A percentile compares a stretch with the other conserved stretches of the same genome.
These are phyloP conservation scores for Hyphopichia pseudoburtonii DNA, from an alignment of 1,139 yeast species.

Conservation along the genomic window DNA sequence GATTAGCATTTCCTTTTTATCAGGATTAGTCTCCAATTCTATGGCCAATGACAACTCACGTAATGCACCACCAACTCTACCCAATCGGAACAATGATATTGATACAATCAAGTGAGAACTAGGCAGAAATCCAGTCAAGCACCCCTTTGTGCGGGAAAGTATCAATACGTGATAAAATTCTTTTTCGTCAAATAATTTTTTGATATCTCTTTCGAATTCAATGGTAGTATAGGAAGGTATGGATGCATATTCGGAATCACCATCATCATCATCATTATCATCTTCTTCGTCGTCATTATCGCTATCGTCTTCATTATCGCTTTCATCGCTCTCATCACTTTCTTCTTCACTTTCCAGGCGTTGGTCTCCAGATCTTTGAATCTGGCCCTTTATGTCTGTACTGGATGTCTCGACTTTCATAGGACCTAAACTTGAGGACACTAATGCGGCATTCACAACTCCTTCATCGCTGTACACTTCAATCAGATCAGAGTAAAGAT, in stretches of 20 bases:
- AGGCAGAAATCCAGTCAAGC: slow-evolving; percentile 5
- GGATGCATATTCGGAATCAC: slow-evolving; percentile 3
- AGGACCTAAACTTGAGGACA: too few species aligned
- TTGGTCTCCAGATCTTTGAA: neutral
- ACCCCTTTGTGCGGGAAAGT: slow-evolving; percentile 8
- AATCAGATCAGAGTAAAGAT: too few species aligned
- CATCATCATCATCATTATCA: neutral
- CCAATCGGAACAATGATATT: slow-evolving; percentile 22
- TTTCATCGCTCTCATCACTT: neutral
- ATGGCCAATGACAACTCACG: slow-evolving; percentile 27
- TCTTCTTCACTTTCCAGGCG: neutral
- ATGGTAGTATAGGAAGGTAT: neutral
- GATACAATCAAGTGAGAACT: slow-evolving; percentile 16
- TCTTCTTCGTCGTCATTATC: neutral
- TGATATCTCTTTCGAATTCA: slow-evolving; percentile 8
- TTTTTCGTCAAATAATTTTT: slow-evolving; percentile 6
- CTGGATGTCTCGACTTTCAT: neutral
- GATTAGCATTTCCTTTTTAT: slow-evolving; percentile 17
- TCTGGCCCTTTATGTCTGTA: neutral
- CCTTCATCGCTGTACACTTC: too few species aligned
- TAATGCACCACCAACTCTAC: slow-evolving; percentile 24
- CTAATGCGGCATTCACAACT: too few species aligned
- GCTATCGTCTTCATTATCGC: neutral
- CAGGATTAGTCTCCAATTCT: slow-evolving; percentile 20
- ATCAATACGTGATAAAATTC: slow-evolving; percentile 9